phyloP scores from a whole-genome alignment of 345 rosid genomes.

The Eucalyptus regnans region DNA sequence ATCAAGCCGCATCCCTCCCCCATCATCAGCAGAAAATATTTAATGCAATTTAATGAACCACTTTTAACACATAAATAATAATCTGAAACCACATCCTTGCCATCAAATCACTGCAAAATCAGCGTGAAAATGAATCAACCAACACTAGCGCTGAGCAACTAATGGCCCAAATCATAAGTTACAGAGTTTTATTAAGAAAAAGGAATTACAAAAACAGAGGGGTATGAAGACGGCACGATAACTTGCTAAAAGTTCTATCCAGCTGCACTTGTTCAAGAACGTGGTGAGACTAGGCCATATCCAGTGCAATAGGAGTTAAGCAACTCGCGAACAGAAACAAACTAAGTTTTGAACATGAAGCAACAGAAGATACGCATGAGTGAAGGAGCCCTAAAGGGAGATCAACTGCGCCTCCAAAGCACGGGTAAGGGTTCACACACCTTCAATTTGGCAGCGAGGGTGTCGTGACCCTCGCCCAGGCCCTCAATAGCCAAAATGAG shows the following conservation, averaged over 20 bases:
- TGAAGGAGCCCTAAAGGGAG: not conserved
- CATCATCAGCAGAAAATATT: constrained; percentile 3
- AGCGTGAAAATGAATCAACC: not conserved
- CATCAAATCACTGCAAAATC: not conserved
- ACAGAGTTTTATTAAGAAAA: not conserved
- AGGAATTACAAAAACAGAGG: not conserved
- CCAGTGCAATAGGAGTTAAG: not conserved
- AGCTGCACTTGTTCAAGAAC: not conserved
- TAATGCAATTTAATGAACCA: not conserved
- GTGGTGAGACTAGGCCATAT: not conserved
- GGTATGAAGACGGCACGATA: not conserved
- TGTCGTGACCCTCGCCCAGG: no score
- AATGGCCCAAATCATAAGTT: not conserved
- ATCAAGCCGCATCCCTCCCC: not conserved
- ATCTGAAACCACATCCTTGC: not conserved
- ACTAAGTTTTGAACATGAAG: not conserved
- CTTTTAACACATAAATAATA: not conserved
- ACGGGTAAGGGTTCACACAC: not conserved
- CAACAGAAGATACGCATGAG: not conserved
- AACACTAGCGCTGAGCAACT: not conserved
- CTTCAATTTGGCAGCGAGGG: not conserved
- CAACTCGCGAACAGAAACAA: not conserved
- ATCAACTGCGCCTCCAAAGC: not conserved
- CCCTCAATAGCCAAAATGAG: no score
- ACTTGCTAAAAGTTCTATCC: not conserved